Evolutionary conservation across 1,284 basidiomycete species (phyloP).

Genomic region (Golubevia sp.): DNA sequence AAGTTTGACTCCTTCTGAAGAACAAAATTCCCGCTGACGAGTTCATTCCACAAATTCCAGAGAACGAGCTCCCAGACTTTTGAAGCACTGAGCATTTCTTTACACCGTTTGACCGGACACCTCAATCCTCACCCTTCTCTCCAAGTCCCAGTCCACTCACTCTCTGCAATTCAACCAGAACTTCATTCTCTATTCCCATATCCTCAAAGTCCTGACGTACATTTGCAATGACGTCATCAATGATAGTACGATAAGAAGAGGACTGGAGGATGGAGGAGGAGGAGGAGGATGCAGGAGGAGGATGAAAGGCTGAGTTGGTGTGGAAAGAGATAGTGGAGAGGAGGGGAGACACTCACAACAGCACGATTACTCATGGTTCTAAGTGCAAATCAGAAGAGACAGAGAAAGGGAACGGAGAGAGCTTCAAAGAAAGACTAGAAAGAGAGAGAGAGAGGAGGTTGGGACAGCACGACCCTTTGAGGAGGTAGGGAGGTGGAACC

Average conservation of each 20-base stretch:
- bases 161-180: slow-evolving; percentile 82
- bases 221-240: slow-evolving; percentile 89
- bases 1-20: too few relatives aligned
- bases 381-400: slow-evolving; percentile 14
- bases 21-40: too few relatives aligned
- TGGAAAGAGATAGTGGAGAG: slow-evolving; percentile 5
- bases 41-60: too few relatives aligned
- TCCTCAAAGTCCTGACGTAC: slow-evolving; percentile 96
- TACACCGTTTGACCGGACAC: too few relatives aligned
- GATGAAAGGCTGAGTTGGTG: too few relatives aligned
- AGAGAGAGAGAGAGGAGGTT: too few relatives aligned
- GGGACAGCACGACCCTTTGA: too few relatives aligned
- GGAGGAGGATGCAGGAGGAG: not conserved
- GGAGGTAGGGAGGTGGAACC: too few relatives aligned
- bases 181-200: slow-evolving; percentile 89
- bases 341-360: slow-evolving; percentile 19
- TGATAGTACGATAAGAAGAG: slow-evolving; percentile 85
- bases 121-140: too few relatives aligned
- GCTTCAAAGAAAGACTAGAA: too few relatives aligned
- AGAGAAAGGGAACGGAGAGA: slow-evolving; percentile 31
- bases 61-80: too few relatives aligned
- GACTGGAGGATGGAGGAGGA: slow-evolving; percentile 69
- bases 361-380: slow-evolving; percentile 41
- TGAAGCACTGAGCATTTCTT: too few relatives aligned
- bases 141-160: slow-evolving; percentile 68